These are phyloP conservation scores for Talaromyces liani DNA, from an alignment of 495 filamentous ascomycete genomes.

Conservation along the genomic window DNA sequence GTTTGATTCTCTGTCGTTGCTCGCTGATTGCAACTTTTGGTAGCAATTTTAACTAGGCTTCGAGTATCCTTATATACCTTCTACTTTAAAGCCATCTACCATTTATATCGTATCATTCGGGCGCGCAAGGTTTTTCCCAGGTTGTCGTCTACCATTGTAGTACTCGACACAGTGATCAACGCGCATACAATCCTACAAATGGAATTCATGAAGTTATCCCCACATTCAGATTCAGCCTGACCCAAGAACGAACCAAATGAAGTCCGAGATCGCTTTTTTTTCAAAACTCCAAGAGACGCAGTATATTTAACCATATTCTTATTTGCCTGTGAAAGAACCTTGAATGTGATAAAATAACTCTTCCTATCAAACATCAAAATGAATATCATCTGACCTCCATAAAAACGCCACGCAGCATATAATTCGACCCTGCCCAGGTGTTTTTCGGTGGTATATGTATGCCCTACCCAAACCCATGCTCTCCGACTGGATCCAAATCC, in stretches of 20 bases:
- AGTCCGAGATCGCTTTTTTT: neutral
- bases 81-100: neutral
- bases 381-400: neutral
- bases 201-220: conserved; percentile 6
- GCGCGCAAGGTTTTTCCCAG: neutral
- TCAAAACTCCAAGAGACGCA: neutral
- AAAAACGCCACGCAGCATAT: neutral
- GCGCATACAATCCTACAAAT: neutral
- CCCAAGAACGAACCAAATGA: neutral
- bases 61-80: too few species aligned
- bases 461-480: neutral
- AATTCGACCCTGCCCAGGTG: neutral
- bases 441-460: neutral
- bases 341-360: neutral
- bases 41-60: too few species aligned
- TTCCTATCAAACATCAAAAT: neutral
- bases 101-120: neutral
- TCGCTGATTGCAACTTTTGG: too few species aligned
- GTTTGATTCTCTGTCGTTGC: too few species aligned
- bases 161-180: neutral
- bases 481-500: neutral
- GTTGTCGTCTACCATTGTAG: neutral
- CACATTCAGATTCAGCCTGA: conserved; percentile 3
- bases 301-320: neutral
- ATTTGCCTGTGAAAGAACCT: neutral